Evolutionary conservation across 2,329 filamentous ascomycete species (phyloP).

Genomic region (Calcarisporium arbuscula): DNA sequence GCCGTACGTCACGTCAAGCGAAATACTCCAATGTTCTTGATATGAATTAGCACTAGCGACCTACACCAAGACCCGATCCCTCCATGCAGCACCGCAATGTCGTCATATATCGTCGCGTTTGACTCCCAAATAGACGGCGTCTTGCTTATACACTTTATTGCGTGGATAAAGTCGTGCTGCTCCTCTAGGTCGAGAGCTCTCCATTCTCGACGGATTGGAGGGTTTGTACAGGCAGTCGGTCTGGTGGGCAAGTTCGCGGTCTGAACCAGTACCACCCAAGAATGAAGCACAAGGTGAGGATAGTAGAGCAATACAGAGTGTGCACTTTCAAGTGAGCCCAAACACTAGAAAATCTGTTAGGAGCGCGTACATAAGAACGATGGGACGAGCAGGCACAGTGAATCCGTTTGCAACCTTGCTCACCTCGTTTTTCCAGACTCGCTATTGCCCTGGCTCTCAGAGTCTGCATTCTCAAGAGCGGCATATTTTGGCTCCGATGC

Average conservation of each 20-base stretch:
- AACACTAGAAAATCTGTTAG: not conserved
- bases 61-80: slow-evolving; percentile 7
- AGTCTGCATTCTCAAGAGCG: too few species aligned
- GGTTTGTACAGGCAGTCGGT: not conserved
- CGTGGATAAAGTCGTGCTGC: slow-evolving; percentile 2
- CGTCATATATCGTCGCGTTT: slow-evolving; percentile 4
- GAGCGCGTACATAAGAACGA: too few species aligned
- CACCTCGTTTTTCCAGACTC: too few species aligned
- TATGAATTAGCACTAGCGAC: not conserved
- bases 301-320: not conserved
- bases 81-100: slow-evolving; percentile 5
- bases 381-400: too few species aligned
- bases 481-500: too few species aligned
- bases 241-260: not conserved
- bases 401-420: too few species aligned
- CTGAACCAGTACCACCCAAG: not conserved
- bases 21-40: not conserved
- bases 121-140: not conserved
- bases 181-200: slow-evolving; percentile 1
- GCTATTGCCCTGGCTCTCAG: too few species aligned
- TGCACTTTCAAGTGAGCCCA: not conserved
- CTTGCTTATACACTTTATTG: slow-evolving; percentile 1
- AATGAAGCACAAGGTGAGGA: not conserved
- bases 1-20: too few species aligned
- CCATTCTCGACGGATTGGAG: slow-evolving; percentile 4